Evolutionary conservation across 2,329 filamentous ascomycete species (phyloP).

Genomic region (Fusarium chaquense): DNA sequence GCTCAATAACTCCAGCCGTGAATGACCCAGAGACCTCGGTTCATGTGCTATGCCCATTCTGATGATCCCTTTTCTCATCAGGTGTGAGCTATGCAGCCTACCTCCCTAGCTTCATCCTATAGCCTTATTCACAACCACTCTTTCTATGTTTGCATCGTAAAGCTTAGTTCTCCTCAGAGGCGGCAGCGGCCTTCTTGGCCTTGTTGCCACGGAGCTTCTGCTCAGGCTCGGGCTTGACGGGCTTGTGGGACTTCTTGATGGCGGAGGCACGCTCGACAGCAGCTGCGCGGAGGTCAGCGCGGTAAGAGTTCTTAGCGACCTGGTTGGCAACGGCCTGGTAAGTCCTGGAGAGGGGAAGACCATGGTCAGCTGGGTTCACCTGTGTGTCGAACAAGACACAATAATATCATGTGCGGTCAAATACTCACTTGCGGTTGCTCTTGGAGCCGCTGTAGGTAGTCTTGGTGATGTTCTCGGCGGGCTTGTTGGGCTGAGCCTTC

Average conservation of each 20-base stretch:
- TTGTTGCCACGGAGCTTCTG: constrained; percentile 83
- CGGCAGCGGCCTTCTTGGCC: constrained; percentile 76
- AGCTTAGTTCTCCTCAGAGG: constrained; percentile 55
- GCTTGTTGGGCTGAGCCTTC: constrained; percentile 81
- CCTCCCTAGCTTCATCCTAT: constrained; percentile 39
- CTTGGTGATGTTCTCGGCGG: constrained; percentile 73
- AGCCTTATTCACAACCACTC: constrained; percentile 32
- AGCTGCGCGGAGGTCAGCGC: constrained; percentile 77
- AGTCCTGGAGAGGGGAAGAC: constrained; percentile 67
- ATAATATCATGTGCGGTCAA: background rate
- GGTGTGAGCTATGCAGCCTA: constrained; percentile 40
- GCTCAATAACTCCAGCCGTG: constrained; percentile 48
- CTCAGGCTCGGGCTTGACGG: constrained; percentile 80
- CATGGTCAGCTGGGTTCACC: constrained; percentile 27
- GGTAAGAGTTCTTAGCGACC: constrained; percentile 88
- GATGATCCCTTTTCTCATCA: constrained; percentile 39
- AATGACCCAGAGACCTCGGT: constrained; percentile 47
- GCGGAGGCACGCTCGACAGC: constrained; percentile 90
- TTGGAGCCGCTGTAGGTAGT: constrained; percentile 78
- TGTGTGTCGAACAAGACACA: background rate
- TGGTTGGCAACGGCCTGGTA: constrained; percentile 89
- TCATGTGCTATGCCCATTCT: constrained; percentile 42
- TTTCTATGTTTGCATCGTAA: constrained; percentile 34
- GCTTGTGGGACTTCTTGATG: constrained; percentile 81
- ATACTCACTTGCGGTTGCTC: constrained; percentile 75